Evolutionary conservation across 2,329 filamentous ascomycete species (phyloP), one percentile per base, ranked within the genome.

Genomic region (Botrytis medusae): DNA sequence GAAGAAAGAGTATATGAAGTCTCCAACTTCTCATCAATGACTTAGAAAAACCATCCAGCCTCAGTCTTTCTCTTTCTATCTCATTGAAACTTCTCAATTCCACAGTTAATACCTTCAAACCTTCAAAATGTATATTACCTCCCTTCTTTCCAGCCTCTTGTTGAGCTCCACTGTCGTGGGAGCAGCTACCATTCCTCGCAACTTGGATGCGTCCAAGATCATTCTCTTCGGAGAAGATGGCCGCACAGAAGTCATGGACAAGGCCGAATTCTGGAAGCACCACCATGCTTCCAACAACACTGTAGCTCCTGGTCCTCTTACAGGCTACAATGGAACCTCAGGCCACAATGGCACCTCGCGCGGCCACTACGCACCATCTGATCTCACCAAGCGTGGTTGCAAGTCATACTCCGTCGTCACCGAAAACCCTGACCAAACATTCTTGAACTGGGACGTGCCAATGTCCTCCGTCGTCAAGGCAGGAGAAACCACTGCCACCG

Each of bases 201-300:
- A 16, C 18, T 34, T 72, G 7, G 61, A 67, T 29, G 37, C n/a
- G 25, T n/a, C n/a, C 48, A 29, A 67, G 8, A 34, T 72, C 70
- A 37, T 72, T 34, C 70, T 72, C 37, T 44, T 44, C 7, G 70
- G 70, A 29, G 20, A 32, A 1, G 6, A 67, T 34, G 70, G 70
- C 20, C 70, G 70, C 29, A 59, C 61, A 20, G 70, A 72, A 34
- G 29, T 72, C 48, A 63, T 57, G 18, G 42, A 72, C 48, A 72
- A 67, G 20, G 44, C 70, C 22, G 70, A 67, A n/a, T 72, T 57
- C 61, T 54, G 48, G 48, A 34, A 44, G 34, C 37, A 40, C 18
- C 25, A 42, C n/a, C 51, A 44, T 16, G 20, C n/a, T 44, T 16
- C 18, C 25, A 20, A 32, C 9, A 59, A 8, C 12, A 65, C 37